Evolutionary conservation across 2,329 filamentous ascomycete genomes (phyloP), one percentile per base, ranked within the genome.

Genomic region (Colletotrichum salicis): DNA sequence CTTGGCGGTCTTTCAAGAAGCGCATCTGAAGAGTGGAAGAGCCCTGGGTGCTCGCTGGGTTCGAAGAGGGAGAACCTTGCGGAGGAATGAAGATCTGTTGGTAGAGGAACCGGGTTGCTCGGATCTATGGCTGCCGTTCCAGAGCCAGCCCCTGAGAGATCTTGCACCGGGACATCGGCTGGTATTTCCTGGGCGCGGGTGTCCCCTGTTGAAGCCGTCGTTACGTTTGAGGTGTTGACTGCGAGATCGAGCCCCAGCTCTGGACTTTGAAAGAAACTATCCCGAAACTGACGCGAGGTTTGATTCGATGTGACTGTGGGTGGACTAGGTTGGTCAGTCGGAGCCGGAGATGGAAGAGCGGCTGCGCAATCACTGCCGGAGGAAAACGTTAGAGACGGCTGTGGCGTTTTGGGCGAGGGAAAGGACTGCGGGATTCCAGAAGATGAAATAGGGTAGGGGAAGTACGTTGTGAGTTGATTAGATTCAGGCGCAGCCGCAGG

Each of bases 331-430:
- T 91, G 89, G 74, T 92, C 88, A 77, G 89, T 92, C 12, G 88
- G 86, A 13, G 90, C 86, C 37, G 91, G 90, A 15, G 91, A 92
- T 7, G 90, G 89, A 61, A 92, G 84, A 24, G 88, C 82, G 41
- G 80, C 75, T 70, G 78, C 74, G 45, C 54, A 64, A 54, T 24
- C 65, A 70, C 70, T 72, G 27, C 13, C 24, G 51, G 22, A 29
- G 13, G 31, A 69, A 12, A 27, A 56, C 1, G 66, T 70, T 37
- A 64, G 70, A 64, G 12, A 37, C 19, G 5, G 27, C 12, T 10
- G 27, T 11, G 35, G 33, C 57, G 31, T 41, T 33, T 24, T 22
- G 41, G 45, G 31, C 5, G 59, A 67, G 15, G 58, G 22, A 19
- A 45, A 58, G 5, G n/a, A 29, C 7, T 13, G 24, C 22, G 61